phyloP scores from a whole-genome alignment of 441 rosid species.

The Gossypium schwendimanii region DNA sequence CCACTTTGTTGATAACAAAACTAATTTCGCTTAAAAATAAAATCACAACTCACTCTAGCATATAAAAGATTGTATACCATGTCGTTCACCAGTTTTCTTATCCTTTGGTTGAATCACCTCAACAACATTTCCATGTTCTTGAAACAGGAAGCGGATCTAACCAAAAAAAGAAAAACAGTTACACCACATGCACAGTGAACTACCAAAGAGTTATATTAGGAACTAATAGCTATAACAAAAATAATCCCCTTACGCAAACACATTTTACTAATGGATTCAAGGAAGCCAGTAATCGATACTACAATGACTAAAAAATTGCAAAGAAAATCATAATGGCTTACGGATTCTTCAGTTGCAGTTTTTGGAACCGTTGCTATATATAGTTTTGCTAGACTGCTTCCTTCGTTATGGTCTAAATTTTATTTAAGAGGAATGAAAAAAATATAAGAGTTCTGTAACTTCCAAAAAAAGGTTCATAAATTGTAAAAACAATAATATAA shows the following conservation, averaged over 20 bases:
- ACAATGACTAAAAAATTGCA: not conserved
- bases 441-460: not conserved
- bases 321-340: constrained; percentile 25
- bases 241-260: not conserved
- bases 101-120: constrained; percentile 71
- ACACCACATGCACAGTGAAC: constrained; percentile 11
- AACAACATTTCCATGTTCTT: constrained; percentile 55
- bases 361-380: constrained; percentile 62
- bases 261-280: not conserved
- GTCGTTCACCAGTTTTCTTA: constrained; percentile 57
- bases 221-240: not conserved
- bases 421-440: not conserved
- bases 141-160: constrained; percentile 66
- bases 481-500: not conserved
- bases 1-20: not conserved
- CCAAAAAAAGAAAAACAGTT: constrained; percentile 14
- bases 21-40: not conserved
- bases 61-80: constrained; percentile 32
- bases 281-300: not conserved
- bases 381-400: constrained; percentile 45
- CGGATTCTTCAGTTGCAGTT: constrained; percentile 50
- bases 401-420: constrained; percentile 41
- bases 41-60: not conserved
- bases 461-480: not conserved
- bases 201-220: not conserved